Percentiles rank a stretch among this genome's conserved stretches.
Conservation (phyloP, 495 filamentous ascomycete genomes). For the Massariosphaeria phaeospora region DNA sequence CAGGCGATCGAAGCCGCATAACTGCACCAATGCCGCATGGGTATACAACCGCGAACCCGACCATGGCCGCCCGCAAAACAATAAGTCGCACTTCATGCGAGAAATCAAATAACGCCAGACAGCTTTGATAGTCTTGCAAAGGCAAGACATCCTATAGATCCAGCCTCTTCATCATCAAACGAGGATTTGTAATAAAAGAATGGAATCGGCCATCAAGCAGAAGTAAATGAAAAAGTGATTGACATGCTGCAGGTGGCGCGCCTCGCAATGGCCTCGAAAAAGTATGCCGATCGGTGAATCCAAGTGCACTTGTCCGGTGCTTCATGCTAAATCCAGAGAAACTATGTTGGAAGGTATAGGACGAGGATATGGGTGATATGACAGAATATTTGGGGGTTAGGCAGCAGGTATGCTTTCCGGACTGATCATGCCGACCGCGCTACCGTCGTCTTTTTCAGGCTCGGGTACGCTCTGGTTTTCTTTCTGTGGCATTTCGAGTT, state of each 20-base stretch:
- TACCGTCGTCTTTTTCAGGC: slow-evolving; percentile 38
- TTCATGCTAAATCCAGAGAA: background rate
- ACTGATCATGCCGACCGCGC: slow-evolving; percentile 40
- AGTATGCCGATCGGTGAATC: no score
- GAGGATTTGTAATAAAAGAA: no score
- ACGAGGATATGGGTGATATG: no score
- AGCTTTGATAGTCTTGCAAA: background rate
- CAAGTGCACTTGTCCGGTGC: background rate
- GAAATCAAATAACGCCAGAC: background rate
- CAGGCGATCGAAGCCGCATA: background rate
- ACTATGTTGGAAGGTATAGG: background rate
- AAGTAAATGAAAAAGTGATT: no score
- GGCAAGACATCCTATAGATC: no score
- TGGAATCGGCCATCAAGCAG: no score
- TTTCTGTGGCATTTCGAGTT: slow-evolving; percentile 38
- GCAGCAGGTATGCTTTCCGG: slow-evolving; percentile 38
- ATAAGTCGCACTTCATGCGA: background rate
- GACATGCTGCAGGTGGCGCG: no score
- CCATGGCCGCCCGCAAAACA: slow-evolving; percentile 1
- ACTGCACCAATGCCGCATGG: slow-evolving; percentile 9
- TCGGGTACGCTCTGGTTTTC: slow-evolving; percentile 31
- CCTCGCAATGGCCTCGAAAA: no score
- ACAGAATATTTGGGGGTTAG: no score
- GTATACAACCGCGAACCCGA: slow-evolving; percentile 26
- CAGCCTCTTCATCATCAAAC: no score